Evolutionary conservation across 1,284 basidiomycete species (phyloP).

Genomic region (Cutaneotrichosporon spelunceum): DNA sequence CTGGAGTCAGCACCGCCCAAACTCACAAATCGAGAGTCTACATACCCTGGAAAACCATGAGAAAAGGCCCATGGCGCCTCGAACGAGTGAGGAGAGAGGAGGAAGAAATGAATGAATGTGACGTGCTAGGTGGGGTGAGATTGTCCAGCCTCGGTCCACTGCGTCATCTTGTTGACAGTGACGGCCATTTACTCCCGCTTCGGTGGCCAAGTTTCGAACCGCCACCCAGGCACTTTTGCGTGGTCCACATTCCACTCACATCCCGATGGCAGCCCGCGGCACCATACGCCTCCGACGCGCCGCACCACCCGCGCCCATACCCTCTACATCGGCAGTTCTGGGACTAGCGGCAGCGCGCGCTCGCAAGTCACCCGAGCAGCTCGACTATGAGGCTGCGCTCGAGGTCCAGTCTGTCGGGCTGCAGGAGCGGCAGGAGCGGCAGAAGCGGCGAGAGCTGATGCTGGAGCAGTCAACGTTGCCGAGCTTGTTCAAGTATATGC

Average conservation of each 20-base stretch:
- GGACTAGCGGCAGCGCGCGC: not conserved
- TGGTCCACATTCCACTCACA: not conserved
- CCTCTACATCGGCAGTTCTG: not conserved
- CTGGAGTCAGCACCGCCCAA: constrained; percentile 24
- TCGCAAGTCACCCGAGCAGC: constrained; percentile 5
- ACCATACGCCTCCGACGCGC: not conserved
- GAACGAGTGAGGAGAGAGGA: not conserved
- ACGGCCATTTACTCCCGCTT: not conserved
- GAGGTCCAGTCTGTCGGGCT: not conserved
- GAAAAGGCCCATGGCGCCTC: constrained; percentile 39
- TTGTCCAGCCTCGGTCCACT: not conserved
- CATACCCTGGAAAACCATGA: constrained; percentile 42
- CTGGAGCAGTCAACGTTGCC: constrained; percentile 21
- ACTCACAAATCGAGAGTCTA: not conserved
- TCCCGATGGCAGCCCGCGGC: not conserved
- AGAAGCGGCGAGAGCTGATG: not conserved
- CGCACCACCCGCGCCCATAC: not conserved
- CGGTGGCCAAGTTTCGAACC: not conserved
- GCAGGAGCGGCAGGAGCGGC: not conserved
- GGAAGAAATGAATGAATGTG: not conserved
- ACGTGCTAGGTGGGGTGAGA: not conserved
- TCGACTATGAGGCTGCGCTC: constrained; percentile 15
- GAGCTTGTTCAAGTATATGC: constrained; percentile 23
- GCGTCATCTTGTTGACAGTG: not conserved
- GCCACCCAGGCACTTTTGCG: not conserved